Base-by-base conservation (phyloP, 2,329 filamentous ascomycete genomes). In the Aschersonia sp. region DNA sequence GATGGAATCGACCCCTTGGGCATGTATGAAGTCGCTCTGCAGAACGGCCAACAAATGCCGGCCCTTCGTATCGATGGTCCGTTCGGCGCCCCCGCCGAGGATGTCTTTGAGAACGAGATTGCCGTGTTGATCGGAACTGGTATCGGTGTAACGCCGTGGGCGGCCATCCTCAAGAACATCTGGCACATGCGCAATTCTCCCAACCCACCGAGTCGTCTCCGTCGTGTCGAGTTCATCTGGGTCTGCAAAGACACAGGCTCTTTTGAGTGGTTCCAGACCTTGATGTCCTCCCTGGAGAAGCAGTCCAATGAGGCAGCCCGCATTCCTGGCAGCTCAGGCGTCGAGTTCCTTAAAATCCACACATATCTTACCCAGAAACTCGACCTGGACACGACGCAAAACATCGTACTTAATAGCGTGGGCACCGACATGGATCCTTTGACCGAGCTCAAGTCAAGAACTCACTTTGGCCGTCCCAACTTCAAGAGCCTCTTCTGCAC, bases 221-320 rank as follows among this genome's bases (percentile, higher is more conserved):
- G 89, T 51, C 84, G 92, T 64, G 91, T 98, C 32, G 92, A 98
- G 65, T 98, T 98, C 67, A 94, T 98, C 71, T 98, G 92, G 92
- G 84, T 97, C 46, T 96, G 91, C 76, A 92, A 86, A 65, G 89
- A 96, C 60, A 95, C 89, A 0, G 85, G 79, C 35, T 95, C 89
- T 0, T 98, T 98, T 60, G 92, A 97, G 68, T 98, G 92, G 92
- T 97, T 98, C 73, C 92, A 98, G 64, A 89, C 85, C 1, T 80
- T 98, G 1, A 77, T 98, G 12, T 86, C 85, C 0, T 94, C 87
- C 0, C 83, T 98, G 29, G 92, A 98, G 66, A 75, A 82, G 38
- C 92, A 98, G 62, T 89, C 84, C 45, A 74, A 78, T 50, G 77
- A 82, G 57, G 80, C 80, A 4, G 80, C 82, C 42, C 78, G 76